Evolutionary conservation across 768 basidiomycete species (phyloP), one percentile per base, ranked within the genome.

Genomic region (Russula vinacea): DNA sequence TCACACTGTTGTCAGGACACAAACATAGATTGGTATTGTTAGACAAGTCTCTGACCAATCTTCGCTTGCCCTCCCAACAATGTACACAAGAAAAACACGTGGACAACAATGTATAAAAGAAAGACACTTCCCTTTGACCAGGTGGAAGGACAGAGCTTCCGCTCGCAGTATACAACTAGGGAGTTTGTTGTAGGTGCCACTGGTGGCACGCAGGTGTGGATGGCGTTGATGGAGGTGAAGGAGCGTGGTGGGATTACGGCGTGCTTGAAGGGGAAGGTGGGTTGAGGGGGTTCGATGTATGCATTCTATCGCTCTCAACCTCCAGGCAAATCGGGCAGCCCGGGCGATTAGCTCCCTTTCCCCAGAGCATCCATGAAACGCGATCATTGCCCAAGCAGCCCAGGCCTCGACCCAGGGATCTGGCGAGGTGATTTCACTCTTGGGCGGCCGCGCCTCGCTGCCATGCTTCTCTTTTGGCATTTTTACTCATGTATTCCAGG

Each of bases 1-100:
- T 56, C 64, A 65, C 64, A 65, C 24, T 65, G 64, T 56, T 56
- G 64, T 65, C 64, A 65, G 64, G 59, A 65, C 64, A 64, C 40
- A 58, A 51, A 45, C 56, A 63, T 37, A 42, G 62, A 63, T 64
- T 58, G 62, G 62, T 44, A 64, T 64, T 64, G 37, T 49, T 19
- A 49, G 45, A 61, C 42, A 51, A 63, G 49, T 53, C 42, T 56
- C 13, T 44, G 56, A 49, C 53, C 63, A 64, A 64, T 64, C 63
- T 33, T 60, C 58, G 47, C 58, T 44, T 65, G 64, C 54, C 64
- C 64, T 65, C 64, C 64, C 64, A 65, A 65, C 64, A 65, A 65
- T 60, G 64, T 61, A 61, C 16, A 56, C 54, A 65, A 65, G 58
- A 22, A 56, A 39, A 56, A 58, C 44, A 49, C 33, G 37, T 52